These are phyloP conservation scores for Globisporangium heterothallicum DNA, from an alignment of 352 stramenopile genomes.

Conservation along the genomic window DNA sequence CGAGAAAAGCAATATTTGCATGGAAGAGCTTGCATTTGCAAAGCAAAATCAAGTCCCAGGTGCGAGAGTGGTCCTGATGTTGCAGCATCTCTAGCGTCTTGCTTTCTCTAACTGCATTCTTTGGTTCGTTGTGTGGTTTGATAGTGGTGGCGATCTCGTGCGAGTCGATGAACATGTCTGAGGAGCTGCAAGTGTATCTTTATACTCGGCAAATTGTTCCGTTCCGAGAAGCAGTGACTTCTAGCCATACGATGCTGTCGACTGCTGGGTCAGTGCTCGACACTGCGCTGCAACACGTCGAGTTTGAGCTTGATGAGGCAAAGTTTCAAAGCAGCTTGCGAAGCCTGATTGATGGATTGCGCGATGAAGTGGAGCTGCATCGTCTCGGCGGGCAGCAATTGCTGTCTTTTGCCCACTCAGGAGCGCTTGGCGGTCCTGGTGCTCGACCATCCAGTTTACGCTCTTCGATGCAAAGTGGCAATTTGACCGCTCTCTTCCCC, in stretches of 20 bases:
- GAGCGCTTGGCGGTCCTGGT: slow-evolving; percentile 13
- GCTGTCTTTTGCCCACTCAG: slow-evolving; percentile 14
- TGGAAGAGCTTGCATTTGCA: slow-evolving; percentile 72
- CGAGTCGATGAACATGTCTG: slow-evolving; percentile 48
- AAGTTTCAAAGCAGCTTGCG: slow-evolving; percentile 62
- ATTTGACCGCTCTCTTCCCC: slow-evolving; percentile 12
- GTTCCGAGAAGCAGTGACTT: slow-evolving; percentile 53
- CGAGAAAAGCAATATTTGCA: slow-evolving; percentile 53
- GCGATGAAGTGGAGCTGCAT: slow-evolving; percentile 72
- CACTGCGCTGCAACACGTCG: slow-evolving; percentile 18
- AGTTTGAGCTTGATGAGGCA: slow-evolving; percentile 56
- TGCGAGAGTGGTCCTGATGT: too few species aligned
- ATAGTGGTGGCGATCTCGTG: slow-evolving; percentile 64
- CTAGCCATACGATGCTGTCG: slow-evolving; percentile 26
- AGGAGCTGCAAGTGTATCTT: slow-evolving; percentile 72
- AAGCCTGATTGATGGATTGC: slow-evolving; percentile 65
- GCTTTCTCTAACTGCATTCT: slow-evolving; percentile 10
- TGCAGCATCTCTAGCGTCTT: too few species aligned
- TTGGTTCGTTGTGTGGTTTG: slow-evolving; percentile 3
- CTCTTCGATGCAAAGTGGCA: slow-evolving; percentile 11
- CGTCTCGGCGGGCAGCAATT: slow-evolving; percentile 27
- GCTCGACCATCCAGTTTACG: slow-evolving; percentile 9
- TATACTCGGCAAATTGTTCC: slow-evolving; percentile 79
- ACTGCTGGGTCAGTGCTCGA: slow-evolving; percentile 16
- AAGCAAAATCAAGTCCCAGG: slow-evolving; percentile 59